A percentile compares a stretch with the other conserved stretches of the same genome.
Conservation (phyloP, 768 basidiomycete species). For the Pisolithus albus region DNA sequence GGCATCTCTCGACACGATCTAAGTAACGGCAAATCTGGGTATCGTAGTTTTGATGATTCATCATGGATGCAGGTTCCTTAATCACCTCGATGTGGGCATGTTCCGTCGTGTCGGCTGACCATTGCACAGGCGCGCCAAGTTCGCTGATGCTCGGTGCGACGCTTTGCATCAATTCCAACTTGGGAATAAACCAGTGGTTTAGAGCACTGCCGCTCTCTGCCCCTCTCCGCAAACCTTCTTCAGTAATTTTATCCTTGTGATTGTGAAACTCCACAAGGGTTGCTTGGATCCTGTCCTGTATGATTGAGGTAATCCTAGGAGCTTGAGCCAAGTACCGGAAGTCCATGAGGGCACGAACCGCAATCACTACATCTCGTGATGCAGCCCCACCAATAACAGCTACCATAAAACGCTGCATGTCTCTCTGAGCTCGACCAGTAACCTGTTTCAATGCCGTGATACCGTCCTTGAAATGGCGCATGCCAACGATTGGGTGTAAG, state of each 20-base stretch:
- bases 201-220: conserved; percentile 18
- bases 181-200: conserved; percentile 37
- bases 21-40: conserved; percentile 30
- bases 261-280: conserved; percentile 27
- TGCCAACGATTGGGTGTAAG: conserved; percentile 13
- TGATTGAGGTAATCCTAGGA: conserved; percentile 17
- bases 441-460: conserved; percentile 38
- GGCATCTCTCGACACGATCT: conserved; percentile 26
- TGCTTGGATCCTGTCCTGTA: conserved; percentile 10
- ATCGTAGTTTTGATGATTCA: conserved; percentile 21
- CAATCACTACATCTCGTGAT: conserved; percentile 22
- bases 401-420: conserved; percentile 32
- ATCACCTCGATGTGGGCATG: conserved; percentile 24
- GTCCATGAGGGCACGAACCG: conserved; percentile 31
- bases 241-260: conserved; percentile 30
- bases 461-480: conserved; percentile 32
- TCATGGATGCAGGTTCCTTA: conserved; percentile 21
- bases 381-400: conserved; percentile 30
- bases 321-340: conserved; percentile 33
- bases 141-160: conserved; percentile 23
- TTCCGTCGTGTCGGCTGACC: conserved; percentile 12
- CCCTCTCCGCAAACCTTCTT: conserved; percentile 21
- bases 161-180: conserved; percentile 34
- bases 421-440: conserved; percentile 31
- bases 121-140: conserved; percentile 24